These are phyloP conservation scores for Neurospora intermedia DNA, from an alignment of 495 filamentous ascomycete genomes.

Conservation along the genomic window DNA sequence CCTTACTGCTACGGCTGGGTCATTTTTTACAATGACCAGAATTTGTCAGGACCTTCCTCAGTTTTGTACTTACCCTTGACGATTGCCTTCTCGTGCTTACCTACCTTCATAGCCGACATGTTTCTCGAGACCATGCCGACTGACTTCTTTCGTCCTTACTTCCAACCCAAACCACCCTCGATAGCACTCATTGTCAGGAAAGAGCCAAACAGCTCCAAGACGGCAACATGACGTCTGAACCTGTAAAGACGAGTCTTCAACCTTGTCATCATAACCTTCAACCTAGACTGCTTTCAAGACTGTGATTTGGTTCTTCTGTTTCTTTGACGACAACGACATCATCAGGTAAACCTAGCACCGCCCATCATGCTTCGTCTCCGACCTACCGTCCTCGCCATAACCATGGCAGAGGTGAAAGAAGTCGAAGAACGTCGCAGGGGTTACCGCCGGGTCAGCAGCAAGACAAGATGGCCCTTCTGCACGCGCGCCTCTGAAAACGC, in stretches of 20 bases:
- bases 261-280: neutral
- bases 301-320: neutral
- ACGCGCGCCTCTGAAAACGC: neutral
- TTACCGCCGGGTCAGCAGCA: neutral
- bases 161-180: neutral
- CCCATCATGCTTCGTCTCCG: slow-evolving; percentile 44
- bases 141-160: neutral
- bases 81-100: neutral
- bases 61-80: neutral
- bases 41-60: neutral
- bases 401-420: slow-evolving; percentile 43
- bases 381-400: slow-evolving; percentile 42
- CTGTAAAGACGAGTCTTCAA: neutral
- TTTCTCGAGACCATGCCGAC: neutral
- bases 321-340: neutral
- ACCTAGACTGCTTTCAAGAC: neutral
- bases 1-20: neutral
- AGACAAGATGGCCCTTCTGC: neutral
- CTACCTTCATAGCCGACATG: neutral
- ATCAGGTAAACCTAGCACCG: neutral
- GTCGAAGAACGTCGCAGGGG: slow-evolving; percentile 28
- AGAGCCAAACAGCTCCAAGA: neutral
- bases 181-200: neutral
- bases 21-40: neutral
- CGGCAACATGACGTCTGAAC: neutral